Evolutionary conservation across 2,329 filamentous ascomycete genomes (phyloP), one percentile per base, ranked within the genome.

Genomic region (Pleomassaria siparia): DNA sequence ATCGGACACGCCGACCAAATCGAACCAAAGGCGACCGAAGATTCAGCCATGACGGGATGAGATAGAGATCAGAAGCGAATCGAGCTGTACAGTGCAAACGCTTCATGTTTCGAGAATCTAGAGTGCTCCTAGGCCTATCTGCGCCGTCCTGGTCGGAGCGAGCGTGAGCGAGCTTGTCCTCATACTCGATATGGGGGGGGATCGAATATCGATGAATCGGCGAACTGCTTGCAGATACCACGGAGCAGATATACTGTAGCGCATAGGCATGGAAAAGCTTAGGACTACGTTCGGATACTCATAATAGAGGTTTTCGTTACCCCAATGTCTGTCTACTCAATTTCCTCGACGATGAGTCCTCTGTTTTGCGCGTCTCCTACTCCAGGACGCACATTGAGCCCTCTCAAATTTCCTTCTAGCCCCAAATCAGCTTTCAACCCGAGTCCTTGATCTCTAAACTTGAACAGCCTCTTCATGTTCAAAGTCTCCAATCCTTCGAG

Each of bases 401-500:
- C 80, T 36, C 72, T 73, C 55, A 82, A 55, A 16, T 64, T 64
- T 5, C 65, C 62, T 44, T 57, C 59, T n/a, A 73, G 58, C 36
- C 62, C 55, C 33, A 72, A 54, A 54, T 65, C 50, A 6, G 50
- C 45, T 10, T 58, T 54, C 12, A 66, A 29, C 35, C 33, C 50
- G 12, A 60, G 13, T 7, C 59, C 56, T 41, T 62, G 55, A 10
- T 63, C 60, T 43, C 54, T 58, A 18, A 70, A 52, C 20, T 74
- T 76, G 33, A 82, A 63, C 46, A 83, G 54, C 43, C 67, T 74
- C 44, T 79, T 76, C 64, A 85, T 69, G 48, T 78, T 76, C 80
- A 82, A 85, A 48, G 78, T 81, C 55, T 84, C 79, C 50, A 90
- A 62, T 40, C 81, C 85, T 63, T 89, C 86, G 10, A 84, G 66